Percentiles rank a stretch among this genome's conserved stretches.
Evolutionary conservation across 2,329 filamentous ascomycete genomes (phyloP).

Genomic region (Pleomassaria siparia): DNA sequence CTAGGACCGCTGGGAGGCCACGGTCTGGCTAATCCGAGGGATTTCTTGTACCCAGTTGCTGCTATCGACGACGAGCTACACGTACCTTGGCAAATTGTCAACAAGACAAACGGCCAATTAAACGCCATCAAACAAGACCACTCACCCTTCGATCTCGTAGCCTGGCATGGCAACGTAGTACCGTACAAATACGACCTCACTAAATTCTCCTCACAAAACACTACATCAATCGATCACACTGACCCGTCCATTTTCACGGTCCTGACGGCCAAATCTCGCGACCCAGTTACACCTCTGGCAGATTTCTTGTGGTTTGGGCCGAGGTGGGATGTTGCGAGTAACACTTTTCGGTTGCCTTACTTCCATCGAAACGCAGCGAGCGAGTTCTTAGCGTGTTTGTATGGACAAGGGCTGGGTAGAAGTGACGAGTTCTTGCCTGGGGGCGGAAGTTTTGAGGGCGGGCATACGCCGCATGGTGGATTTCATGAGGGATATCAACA

Average conservation of each 20-base stretch:
- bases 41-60: slow-evolving; percentile 43
- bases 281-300: slow-evolving; percentile 38
- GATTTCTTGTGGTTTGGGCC: slow-evolving; percentile 45
- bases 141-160: slow-evolving; percentile 48
- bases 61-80: slow-evolving; percentile 41
- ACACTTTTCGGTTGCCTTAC: slow-evolving; percentile 44
- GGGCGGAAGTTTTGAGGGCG: slow-evolving; percentile 40
- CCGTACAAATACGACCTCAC: slow-evolving; percentile 60
- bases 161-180: slow-evolving; percentile 45
- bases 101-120: slow-evolving; percentile 40
- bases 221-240: slow-evolving; percentile 43
- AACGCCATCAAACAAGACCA: slow-evolving; percentile 40
- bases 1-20: slow-evolving; percentile 45
- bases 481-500: slow-evolving; percentile 50
- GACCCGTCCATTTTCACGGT: slow-evolving; percentile 44
- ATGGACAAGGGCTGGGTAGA: slow-evolving; percentile 40
- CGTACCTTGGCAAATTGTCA: slow-evolving; percentile 37
- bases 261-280: slow-evolving; percentile 41
- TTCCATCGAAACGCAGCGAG: slow-evolving; percentile 44
- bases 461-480: slow-evolving; percentile 43
- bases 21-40: slow-evolving; percentile 43
- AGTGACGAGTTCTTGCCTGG: slow-evolving; percentile 48
- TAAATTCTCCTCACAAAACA: slow-evolving; percentile 46
- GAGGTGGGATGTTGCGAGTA: slow-evolving; percentile 42
- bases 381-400: slow-evolving; percentile 42